A percentile compares a stretch with the other conserved stretches of the same genome.
Evolutionary conservation across 2,329 filamentous ascomycete genomes (phyloP).

Genomic region (Fusarium xyrophilum): DNA sequence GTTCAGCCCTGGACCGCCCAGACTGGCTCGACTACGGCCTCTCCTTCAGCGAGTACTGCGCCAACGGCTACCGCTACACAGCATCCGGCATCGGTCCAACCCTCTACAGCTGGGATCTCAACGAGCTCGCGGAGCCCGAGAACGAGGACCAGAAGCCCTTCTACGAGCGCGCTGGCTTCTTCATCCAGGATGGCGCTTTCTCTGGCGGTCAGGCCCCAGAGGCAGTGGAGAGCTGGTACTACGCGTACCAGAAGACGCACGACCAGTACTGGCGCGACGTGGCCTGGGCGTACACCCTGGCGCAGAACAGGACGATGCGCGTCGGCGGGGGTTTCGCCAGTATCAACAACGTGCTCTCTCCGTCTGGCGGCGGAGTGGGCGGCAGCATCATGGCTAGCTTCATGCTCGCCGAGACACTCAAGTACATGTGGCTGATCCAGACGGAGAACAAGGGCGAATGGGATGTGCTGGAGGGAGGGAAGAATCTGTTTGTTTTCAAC

Average conservation of each 20-base stretch:
- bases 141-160: not conserved
- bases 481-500: conserved; percentile 56
- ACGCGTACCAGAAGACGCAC: conserved; percentile 76
- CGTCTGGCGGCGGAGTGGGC: conserved; percentile 63
- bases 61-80: conserved; percentile 1
- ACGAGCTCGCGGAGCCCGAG: not conserved
- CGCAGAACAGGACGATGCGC: conserved; percentile 1
- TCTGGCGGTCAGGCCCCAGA: conserved; percentile 49
- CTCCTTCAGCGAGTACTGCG: conserved; percentile 3
- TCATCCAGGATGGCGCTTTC: not conserved
- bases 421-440: conserved; percentile 66
- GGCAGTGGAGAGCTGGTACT: conserved; percentile 81
- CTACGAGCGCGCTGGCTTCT: not conserved
- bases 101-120: conserved; percentile 7
- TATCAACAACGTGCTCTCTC: conserved; percentile 64
- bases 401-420: conserved; percentile 83
- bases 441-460: conserved; percentile 56
- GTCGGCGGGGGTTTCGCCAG: not conserved
- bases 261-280: conserved; percentile 68
- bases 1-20: conserved; percentile 60
- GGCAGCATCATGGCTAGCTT: conserved; percentile 74
- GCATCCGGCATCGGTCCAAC: not conserved
- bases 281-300: conserved; percentile 60
- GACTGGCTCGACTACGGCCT: conserved; percentile 9
- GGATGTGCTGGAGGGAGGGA: conserved; percentile 46